Percentiles rank a stretch among this genome's conserved stretches.
Conservation (phyloP, 2,329 filamentous ascomycete species). For the Trichoderma koningiopsis region DNA sequence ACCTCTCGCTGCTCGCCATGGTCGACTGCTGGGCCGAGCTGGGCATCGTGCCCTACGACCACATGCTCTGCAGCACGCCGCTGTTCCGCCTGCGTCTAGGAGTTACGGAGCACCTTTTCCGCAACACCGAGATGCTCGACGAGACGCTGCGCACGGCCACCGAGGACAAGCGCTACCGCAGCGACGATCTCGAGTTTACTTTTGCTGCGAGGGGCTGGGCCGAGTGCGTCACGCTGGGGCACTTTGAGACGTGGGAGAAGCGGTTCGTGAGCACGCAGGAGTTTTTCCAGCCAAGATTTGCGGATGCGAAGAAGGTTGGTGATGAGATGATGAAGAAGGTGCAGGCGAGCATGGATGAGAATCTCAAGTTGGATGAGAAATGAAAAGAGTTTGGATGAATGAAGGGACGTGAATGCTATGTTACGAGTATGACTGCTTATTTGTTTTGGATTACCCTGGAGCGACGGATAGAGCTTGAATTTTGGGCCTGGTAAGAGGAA, state of each 20-base stretch:
- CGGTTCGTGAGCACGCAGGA: slow-evolving; percentile 86
- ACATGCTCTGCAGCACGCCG: slow-evolving; percentile 99
- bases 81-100: slow-evolving; percentile 95
- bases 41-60: slow-evolving; percentile 93
- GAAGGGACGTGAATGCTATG: background rate
- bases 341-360: slow-evolving; percentile 69
- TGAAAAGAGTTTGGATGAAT: background rate
- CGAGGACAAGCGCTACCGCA: slow-evolving; percentile 88
- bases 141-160: slow-evolving; percentile 85
- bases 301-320: slow-evolving; percentile 81
- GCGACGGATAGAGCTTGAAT: background rate
- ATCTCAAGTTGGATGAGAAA: slow-evolving; percentile 19
- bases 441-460: background rate
- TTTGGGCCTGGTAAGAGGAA: background rate
- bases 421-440: background rate
- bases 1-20: slow-evolving; percentile 90
- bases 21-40: slow-evolving; percentile 98
- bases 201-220: slow-evolving; percentile 97
- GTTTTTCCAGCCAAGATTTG: slow-evolving; percentile 90
- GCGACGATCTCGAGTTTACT: slow-evolving; percentile 94
- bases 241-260: slow-evolving; percentile 91
- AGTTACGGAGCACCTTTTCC: slow-evolving; percentile 95
- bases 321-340: slow-evolving; percentile 98
- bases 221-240: slow-evolving; percentile 85
- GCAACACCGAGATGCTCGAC: slow-evolving; percentile 76